Conservation (phyloP, 306 rosid species). For the Hippophae rhamnoides region DNA sequence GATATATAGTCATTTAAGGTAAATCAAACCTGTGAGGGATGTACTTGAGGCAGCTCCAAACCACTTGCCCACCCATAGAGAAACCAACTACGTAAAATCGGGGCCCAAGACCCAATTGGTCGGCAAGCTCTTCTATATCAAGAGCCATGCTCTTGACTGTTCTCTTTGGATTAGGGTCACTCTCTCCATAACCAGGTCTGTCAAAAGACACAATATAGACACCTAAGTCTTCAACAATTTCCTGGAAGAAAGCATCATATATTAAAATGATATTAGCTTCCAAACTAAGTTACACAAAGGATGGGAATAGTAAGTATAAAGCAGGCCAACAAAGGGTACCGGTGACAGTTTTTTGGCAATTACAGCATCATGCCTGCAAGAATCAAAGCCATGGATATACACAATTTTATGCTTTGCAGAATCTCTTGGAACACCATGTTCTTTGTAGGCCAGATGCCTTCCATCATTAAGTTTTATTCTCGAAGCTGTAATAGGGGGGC, state of each 20-base stretch:
- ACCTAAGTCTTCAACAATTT: constrained; percentile 45
- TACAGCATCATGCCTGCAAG: constrained; percentile 58
- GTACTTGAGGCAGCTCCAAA: constrained; percentile 75
- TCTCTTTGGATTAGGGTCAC: constrained; percentile 81
- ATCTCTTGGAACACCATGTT: constrained; percentile 64
- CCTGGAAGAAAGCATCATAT: constrained; percentile 31
- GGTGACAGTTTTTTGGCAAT: constrained; percentile 38
- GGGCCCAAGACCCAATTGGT: constrained; percentile 58
- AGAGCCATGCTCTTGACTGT: constrained; percentile 57
- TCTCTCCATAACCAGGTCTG: constrained; percentile 93
- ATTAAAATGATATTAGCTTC: constrained; percentile 15
- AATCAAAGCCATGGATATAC: constrained; percentile 41
- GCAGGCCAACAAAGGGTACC: constrained; percentile 26
- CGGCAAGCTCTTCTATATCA: constrained; percentile 90
- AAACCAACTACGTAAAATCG: constrained; percentile 61
- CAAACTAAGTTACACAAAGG: not conserved
- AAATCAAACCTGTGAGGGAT: constrained; percentile 70
- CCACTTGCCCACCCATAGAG: constrained; percentile 78
- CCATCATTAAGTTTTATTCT: constrained; percentile 80
- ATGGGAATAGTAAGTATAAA: not conserved
- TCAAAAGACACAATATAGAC: constrained; percentile 62
- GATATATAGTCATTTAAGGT: not conserved
- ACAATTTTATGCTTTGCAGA: constrained; percentile 60
- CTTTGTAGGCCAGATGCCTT: constrained; percentile 78
- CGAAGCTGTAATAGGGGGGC: constrained; percentile 61